phyloP scores from a whole-genome alignment of 352 stramenopile species.

The Globisporangium orthogonon region DNA sequence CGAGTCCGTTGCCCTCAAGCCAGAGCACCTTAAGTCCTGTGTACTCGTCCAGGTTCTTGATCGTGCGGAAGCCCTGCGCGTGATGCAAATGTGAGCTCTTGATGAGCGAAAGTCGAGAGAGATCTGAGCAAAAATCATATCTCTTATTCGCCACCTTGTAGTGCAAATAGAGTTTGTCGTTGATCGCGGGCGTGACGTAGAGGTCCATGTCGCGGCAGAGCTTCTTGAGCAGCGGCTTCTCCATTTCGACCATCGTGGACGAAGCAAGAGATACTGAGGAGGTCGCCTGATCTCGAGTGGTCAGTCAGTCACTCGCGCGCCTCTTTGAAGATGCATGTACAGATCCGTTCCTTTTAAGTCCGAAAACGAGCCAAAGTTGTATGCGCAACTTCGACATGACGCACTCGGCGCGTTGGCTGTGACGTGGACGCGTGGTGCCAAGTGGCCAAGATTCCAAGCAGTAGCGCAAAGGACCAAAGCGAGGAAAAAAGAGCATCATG shows the following conservation, averaged over 20 bases:
- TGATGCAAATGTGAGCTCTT: not conserved
- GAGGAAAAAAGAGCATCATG: conserved; percentile 6
- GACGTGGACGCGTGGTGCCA: too few species aligned
- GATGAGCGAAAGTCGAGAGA: not conserved
- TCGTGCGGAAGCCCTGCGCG: conserved; percentile 77
- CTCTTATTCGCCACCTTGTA: conserved; percentile 66
- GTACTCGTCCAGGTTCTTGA: conserved; percentile 94
- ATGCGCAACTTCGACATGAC: not conserved
- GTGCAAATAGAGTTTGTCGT: conserved; percentile 96
- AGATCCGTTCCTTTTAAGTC: not conserved
- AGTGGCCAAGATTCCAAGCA: too few species aligned
- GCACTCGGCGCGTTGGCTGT: too few species aligned
- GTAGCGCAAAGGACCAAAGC: not conserved
- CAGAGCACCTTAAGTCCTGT: conserved; percentile 91
- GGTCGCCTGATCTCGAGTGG: not conserved
- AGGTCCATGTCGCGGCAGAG: conserved; percentile 88
- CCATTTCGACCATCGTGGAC: conserved; percentile 79
- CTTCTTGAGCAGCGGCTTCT: conserved; percentile 82
- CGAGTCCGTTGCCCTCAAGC: conserved; percentile 92
- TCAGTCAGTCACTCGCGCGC: too few species aligned
- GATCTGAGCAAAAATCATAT: not conserved
- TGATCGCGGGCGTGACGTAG: conserved; percentile 90
- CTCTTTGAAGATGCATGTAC: not conserved
- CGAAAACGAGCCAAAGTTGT: not conserved
- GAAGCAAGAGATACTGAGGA: too few species aligned